A percentile compares a stretch with the other conserved stretches of the same genome.
Conservation (phyloP, 192 early-diverging fungal species). For the Backusella australiensis region DNA sequence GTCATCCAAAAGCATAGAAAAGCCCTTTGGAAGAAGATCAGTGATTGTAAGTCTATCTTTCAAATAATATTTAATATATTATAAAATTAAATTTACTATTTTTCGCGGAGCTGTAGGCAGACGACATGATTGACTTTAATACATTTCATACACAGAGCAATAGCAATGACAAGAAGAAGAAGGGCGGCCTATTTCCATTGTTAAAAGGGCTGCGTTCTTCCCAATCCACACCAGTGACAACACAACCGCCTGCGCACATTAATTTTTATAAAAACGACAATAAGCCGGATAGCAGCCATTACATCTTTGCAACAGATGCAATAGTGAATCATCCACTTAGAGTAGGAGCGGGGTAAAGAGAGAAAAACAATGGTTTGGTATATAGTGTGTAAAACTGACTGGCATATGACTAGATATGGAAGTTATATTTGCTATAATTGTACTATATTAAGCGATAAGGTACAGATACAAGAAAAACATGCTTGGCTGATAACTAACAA, state of each 20-base stretch:
- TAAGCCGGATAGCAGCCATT: neutral
- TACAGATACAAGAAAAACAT: neutral
- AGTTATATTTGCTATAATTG: constrained; percentile 46
- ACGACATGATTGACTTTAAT: constrained; percentile 3
- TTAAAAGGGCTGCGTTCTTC: constrained; percentile 6
- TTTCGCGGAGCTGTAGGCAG: neutral
- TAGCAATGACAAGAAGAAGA: neutral
- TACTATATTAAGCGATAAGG: constrained; percentile 38
- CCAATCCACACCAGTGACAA: constrained; percentile 19
- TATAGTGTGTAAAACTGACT: neutral
- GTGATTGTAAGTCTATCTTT: neutral
- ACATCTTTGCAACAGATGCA: constrained; percentile 36
- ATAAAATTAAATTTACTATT: neutral
- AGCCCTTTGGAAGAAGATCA: constrained; percentile 8
- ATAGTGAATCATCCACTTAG: constrained; percentile 38
- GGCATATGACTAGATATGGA: constrained; percentile 25
- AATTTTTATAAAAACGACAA: constrained; percentile 31
- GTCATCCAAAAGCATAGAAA: constrained; percentile 1
- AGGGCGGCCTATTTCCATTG: constrained; percentile 3
- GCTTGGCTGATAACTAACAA: neutral
- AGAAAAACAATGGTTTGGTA: neutral
- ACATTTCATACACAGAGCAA: neutral
- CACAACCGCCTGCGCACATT: constrained; percentile 16
- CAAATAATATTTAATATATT: too few species aligned
- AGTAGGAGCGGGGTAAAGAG: constrained; percentile 29